phyloP scores from a whole-genome alignment of 2,329 filamentous ascomycete species.

The Penicillium polonicum region DNA sequence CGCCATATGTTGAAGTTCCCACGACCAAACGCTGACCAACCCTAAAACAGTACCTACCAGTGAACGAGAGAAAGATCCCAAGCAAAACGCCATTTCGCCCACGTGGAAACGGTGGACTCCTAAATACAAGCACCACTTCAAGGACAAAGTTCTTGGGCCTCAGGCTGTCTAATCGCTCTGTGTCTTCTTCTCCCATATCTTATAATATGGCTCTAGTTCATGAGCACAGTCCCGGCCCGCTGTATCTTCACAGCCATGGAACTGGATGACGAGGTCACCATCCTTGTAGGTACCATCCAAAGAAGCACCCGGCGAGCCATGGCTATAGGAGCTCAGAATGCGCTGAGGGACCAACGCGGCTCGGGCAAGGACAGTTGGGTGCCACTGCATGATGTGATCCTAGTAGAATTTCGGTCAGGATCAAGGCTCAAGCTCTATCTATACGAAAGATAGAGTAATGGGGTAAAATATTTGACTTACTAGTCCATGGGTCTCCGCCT shows the following conservation, averaged over 20 bases:
- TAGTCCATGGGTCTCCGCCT: conserved; percentile 86
- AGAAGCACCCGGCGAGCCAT: conserved; percentile 38
- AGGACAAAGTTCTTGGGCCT: neutral
- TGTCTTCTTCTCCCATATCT: conserved; percentile 40
- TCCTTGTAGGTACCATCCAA: conserved; percentile 68
- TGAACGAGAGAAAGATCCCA: neutral
- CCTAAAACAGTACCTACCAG: conserved; percentile 3
- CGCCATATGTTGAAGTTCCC: conserved; percentile 15
- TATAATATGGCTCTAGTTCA: conserved; percentile 62
- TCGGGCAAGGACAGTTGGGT: conserved; percentile 89
- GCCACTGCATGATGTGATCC: conserved; percentile 94
- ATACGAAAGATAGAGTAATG: neutral
- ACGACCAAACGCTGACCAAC: conserved; percentile 12
- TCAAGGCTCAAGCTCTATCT: neutral
- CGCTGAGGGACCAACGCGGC: conserved; percentile 86
- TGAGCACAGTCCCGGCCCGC: conserved; percentile 64
- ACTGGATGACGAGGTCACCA: conserved; percentile 80
- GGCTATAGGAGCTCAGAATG: conserved; percentile 74
- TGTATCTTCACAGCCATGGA: conserved; percentile 65
- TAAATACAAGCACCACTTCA: neutral
- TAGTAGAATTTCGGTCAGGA: conserved; percentile 41
- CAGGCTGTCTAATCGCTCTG: conserved; percentile 19
- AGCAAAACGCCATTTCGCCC: conserved; percentile 6
- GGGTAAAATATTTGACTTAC: conserved; percentile 51
- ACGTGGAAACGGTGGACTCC: neutral